phyloP scores from a whole-genome alignment of 768 basidiomycete genomes.

The Psilocybe subaeruginosa region DNA sequence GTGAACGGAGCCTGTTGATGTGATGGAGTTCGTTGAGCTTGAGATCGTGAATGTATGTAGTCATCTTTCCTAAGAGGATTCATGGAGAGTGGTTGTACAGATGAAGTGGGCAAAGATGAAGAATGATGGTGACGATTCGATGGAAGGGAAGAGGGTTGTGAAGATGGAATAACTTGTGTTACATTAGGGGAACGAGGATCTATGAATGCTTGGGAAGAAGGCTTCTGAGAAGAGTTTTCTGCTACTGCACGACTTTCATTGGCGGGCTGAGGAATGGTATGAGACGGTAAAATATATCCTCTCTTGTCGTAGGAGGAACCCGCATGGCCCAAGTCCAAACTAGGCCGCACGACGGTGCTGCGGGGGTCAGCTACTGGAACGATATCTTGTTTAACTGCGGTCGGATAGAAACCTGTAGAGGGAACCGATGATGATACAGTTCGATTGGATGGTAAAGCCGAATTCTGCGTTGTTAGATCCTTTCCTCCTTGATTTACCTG shows the following conservation, averaged over 20 bases:
- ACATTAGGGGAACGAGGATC: not conserved
- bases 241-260: not conserved
- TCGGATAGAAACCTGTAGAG: not conserved
- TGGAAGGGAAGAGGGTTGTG: not conserved
- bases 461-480: not conserved
- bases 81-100: not conserved
- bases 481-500: not conserved
- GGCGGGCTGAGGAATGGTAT: not conserved
- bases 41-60: not conserved
- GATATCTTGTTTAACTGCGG: not conserved
- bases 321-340: not conserved
- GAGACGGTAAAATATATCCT: not conserved
- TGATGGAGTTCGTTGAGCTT: conserved; percentile 11
- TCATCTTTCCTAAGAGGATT: not conserved
- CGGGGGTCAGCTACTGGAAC: not conserved
- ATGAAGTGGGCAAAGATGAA: not conserved
- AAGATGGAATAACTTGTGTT: not conserved
- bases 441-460: not conserved
- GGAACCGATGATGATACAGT: not conserved
- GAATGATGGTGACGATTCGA: conserved; percentile 3
- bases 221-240: not conserved
- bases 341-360: not conserved
- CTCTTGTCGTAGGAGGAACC: not conserved
- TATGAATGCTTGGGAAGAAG: not conserved
- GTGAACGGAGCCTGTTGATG: conserved; percentile 2